Conservation (phyloP, 2,329 filamentous ascomycete genomes). For the Fusarium goolgardi region DNA sequence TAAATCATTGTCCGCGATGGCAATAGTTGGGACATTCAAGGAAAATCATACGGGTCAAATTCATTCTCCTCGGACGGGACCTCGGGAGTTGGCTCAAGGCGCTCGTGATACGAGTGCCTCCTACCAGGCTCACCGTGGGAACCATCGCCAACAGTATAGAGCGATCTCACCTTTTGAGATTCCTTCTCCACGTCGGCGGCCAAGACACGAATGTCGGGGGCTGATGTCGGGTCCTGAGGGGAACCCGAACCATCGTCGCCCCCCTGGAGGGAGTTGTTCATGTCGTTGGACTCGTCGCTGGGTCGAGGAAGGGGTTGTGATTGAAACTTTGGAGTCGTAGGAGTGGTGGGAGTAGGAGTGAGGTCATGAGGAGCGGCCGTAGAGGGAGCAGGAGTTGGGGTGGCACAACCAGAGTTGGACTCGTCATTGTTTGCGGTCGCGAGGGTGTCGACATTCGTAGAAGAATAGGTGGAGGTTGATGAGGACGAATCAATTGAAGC, state of each 20-base stretch:
- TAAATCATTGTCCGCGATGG: slow-evolving; percentile 41
- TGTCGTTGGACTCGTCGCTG: slow-evolving; percentile 43
- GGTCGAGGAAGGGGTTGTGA: slow-evolving; percentile 38
- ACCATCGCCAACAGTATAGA: slow-evolving; percentile 68
- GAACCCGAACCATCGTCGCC: slow-evolving; percentile 24
- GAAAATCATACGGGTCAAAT: slow-evolving; percentile 69
- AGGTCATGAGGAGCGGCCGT: slow-evolving; percentile 22
- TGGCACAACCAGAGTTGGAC: slow-evolving; percentile 41
- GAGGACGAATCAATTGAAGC: slow-evolving; percentile 20
- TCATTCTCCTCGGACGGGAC: slow-evolving; percentile 64
- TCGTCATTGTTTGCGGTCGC: slow-evolving; percentile 27
- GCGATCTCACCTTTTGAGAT: slow-evolving; percentile 75
- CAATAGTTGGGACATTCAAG: slow-evolving; percentile 51
- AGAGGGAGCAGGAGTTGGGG: slow-evolving; percentile 35
- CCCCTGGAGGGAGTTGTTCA: slow-evolving; percentile 34
- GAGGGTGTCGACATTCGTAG: slow-evolving; percentile 15
- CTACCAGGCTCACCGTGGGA: slow-evolving; percentile 65
- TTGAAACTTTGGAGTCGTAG: slow-evolving; percentile 42
- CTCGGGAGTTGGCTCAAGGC: slow-evolving; percentile 62
- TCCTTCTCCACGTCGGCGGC: slow-evolving; percentile 69
- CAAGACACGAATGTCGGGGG: slow-evolving; percentile 65
- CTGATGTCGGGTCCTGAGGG: slow-evolving; percentile 40
- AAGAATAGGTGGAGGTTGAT: slow-evolving; percentile 13
- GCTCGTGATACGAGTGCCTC: slow-evolving; percentile 61
- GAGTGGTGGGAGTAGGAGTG: slow-evolving; percentile 37